phyloP scores from a whole-genome alignment of 108 stramenopile species.

The Nitzschia palea region DNA sequence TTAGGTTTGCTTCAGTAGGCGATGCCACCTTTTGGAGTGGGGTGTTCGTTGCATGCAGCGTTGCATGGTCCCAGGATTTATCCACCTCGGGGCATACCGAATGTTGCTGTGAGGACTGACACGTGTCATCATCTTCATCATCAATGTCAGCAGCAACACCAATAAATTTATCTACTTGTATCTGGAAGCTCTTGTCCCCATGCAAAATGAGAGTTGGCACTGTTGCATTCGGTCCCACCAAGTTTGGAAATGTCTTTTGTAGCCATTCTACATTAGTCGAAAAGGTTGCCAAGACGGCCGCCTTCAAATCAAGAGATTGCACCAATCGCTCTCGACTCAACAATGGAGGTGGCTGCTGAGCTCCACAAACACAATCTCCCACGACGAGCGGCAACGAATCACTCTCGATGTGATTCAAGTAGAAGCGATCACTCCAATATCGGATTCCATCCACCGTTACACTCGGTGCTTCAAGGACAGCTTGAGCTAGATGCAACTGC shows the following conservation, averaged over 20 bases:
- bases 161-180: not conserved
- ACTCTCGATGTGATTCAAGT: slow-evolving; percentile 21
- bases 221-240: slow-evolving; percentile 18
- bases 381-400: not conserved
- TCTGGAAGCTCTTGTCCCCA: slow-evolving; percentile 44
- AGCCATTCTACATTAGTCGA: slow-evolving; percentile 36
- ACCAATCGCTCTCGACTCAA: slow-evolving; percentile 67
- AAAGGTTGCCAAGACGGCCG: slow-evolving; percentile 72
- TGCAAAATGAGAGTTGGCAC: slow-evolving; percentile 77
- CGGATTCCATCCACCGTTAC: slow-evolving; percentile 10
- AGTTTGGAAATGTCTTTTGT: slow-evolving; percentile 30
- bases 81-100: too few species aligned
- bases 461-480: slow-evolving; percentile 11
- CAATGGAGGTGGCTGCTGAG: slow-evolving; percentile 42
- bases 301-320: slow-evolving; percentile 58
- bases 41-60: too few species aligned
- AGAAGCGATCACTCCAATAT: slow-evolving; percentile 53
- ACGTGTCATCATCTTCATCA: too few species aligned
- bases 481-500: not conserved
- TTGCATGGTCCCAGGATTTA: too few species aligned
- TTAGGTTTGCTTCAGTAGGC: too few species aligned
- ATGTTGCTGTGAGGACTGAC: too few species aligned
- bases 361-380: slow-evolving; percentile 37
- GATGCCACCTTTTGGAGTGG: too few species aligned
- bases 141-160: too few species aligned